Base-by-base conservation (phyloP, 371 early-diverging fungal species). In the Umbelopsis sp. region DNA sequence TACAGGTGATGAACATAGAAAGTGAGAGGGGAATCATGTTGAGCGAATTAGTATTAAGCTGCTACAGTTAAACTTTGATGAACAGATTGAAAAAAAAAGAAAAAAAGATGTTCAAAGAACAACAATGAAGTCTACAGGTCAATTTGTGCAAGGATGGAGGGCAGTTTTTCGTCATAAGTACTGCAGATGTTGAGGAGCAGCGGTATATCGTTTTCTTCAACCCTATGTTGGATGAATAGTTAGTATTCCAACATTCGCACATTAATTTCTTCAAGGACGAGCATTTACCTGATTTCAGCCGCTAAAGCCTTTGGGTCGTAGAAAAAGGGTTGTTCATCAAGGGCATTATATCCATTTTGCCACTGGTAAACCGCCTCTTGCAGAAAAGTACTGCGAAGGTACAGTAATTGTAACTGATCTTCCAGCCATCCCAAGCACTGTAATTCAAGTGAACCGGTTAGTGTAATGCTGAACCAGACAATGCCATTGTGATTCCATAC, bases 351-450 rank as follows among this genome's bases (percentile, higher is more conserved):
- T 35, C 57, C 57, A 18, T 57, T 57, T 35, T 35, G 22, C 57
- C 67, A 66, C 38, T 79, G 77, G 63, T 76, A 74, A 20, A 81
- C 65, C 18, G 70, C 44, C 29, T 78, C 82, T 72, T 81, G 80
- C 32, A 81, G 44, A 44, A 81, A 68, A 16, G 77, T 74, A 45
- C 83, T 83, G 12, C 74, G 66, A 12, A 80, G 62, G 66, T 83
- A 83, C 11, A 83, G 69, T 52, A 80, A 50, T 53, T 83, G 83
- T 38, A 83, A 50, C 5, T 70, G 74, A 62, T 83, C 83, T 62
- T 83, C 83, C 24, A 83, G 70, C 11, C 44, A 63, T 6, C 70
- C 72, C 4, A 78, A 41, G 24, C 73, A 35, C 76, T 78, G 46
- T 14, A 50, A 14, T 51, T 51, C 11, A 12, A 29, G 4, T 3